Base-by-base conservation (phyloP, 1,284 basidiomycete species). In the Rhodotorula sp. region DNA sequence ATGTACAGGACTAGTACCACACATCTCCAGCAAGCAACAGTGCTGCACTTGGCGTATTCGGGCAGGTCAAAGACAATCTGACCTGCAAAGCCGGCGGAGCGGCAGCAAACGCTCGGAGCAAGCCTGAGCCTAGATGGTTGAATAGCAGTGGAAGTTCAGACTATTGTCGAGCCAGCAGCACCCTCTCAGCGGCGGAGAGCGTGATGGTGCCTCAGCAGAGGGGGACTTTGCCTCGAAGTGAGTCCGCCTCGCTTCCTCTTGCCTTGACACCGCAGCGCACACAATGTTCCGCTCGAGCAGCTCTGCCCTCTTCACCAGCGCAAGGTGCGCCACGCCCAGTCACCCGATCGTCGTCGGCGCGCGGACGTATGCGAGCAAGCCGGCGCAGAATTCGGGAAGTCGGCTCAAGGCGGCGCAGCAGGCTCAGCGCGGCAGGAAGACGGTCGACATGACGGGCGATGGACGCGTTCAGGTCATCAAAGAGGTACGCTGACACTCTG, bases 391-490 rank as follows among this genome's bases (percentile, higher is more conserved):
- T 4, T 51, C 59, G 6, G 67, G 67, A 49, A 62, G 60, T 26
- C 64, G 68, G 33, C 59, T 63, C 60, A 70, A 70, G 68, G 68
- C 68, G n/a, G 53, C 49, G 18, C 54, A 56, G 37, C 22, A 22
- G 20, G 53, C 56, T 17, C 46, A 53, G 45, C 59, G 64, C 22
- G 66, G 67, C 18, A 62, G 59, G 12, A 29, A 70, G 57, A 64
- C 66, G 49, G 62, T 63, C 7, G 67, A 67, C 44, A 65, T 60
- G 15, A 42, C 37, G 15, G 64, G 53, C 17, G 73, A 75, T 49
- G 53, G 64, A 24, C 29, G 68, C 42, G 55, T 68, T 12, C 69
- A 75, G n/a, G 44, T 53, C 24, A 75, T 75, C 67, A 70, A 68
- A 62, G 65, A 70, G 62, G 73, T 71, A 56, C 56, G 64, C 20